A percentile compares a stretch with the other conserved stretches of the same genome.
phyloP scores from a whole-genome alignment of 2,329 filamentous ascomycete species.

The Pseudogymnoascus sp. region DNA sequence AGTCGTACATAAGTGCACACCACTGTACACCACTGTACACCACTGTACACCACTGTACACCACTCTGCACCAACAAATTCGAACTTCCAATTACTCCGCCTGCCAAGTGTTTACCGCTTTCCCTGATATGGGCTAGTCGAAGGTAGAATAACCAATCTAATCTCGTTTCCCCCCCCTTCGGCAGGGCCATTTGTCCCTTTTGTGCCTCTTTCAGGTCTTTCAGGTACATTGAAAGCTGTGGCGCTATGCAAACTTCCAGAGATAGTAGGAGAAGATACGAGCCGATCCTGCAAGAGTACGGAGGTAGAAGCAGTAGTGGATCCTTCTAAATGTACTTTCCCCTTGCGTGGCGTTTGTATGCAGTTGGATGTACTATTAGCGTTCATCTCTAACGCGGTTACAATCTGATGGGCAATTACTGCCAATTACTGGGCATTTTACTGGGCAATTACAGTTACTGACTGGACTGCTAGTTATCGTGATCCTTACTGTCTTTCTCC shows the following conservation, averaged over 20 bases:
- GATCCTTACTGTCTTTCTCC: slow-evolving; percentile 3
- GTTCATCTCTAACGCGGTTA: neutral
- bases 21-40: neutral
- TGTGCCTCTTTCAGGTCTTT: neutral
- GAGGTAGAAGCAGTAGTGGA: slow-evolving; percentile 1
- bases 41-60: too few species aligned
- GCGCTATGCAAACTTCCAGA: neutral
- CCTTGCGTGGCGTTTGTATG: neutral
- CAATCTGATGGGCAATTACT: slow-evolving; percentile 3
- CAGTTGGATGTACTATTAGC: neutral
- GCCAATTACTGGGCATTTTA: neutral
- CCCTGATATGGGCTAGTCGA: neutral
- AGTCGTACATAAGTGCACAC: neutral
- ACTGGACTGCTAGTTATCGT: slow-evolving; percentile 1
- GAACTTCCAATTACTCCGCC: slow-evolving; percentile 9
- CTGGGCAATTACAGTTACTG: neutral
- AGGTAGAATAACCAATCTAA: neutral
- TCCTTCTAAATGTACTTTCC: neutral
- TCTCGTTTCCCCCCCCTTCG: neutral
- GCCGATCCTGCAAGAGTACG: slow-evolving; percentile 3
- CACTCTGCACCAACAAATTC: neutral
- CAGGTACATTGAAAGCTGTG: neutral
- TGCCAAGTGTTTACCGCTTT: neutral
- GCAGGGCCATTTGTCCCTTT: neutral
- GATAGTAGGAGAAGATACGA: neutral